Evolutionary conservation across 2,329 filamentous ascomycete species (phyloP).

Genomic region (Cercospora beticola): DNA sequence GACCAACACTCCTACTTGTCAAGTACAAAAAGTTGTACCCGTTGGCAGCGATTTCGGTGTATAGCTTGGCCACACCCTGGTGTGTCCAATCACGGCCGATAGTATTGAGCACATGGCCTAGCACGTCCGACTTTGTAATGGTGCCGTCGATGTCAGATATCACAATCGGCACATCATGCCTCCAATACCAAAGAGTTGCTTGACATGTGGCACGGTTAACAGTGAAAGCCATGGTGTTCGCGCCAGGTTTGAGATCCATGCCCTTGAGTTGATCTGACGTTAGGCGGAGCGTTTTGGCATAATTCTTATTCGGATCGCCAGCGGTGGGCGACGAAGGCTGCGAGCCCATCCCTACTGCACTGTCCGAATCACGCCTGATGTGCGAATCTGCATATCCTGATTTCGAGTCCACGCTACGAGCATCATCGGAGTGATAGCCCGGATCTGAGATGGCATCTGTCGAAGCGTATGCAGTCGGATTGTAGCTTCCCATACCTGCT

Average conservation of each 20-base stretch:
- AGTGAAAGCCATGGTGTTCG: slow-evolving; percentile 92
- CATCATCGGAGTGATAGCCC: slow-evolving; percentile 89
- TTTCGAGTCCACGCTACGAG: slow-evolving; percentile 54
- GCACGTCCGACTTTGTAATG: slow-evolving; percentile 72
- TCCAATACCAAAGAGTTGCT: slow-evolving; percentile 93
- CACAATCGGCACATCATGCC: slow-evolving; percentile 84
- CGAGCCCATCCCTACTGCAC: slow-evolving; percentile 65
- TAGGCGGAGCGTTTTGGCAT: slow-evolving; percentile 91
- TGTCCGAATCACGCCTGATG: slow-evolving; percentile 66
- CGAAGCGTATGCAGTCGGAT: slow-evolving; percentile 54
- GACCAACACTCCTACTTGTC: slow-evolving; percentile 88
- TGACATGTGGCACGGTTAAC: slow-evolving; percentile 92
- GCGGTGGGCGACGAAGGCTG: slow-evolving; percentile 55
- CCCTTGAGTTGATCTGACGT: slow-evolving; percentile 94
- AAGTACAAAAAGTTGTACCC: slow-evolving; percentile 99
- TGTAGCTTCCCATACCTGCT: slow-evolving; percentile 50
- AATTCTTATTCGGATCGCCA: slow-evolving; percentile 77
- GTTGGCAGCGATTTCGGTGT: slow-evolving; percentile 91
- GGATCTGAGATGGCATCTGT: slow-evolving; percentile 88
- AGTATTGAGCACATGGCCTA: slow-evolving; percentile 89
- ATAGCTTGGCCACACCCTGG: slow-evolving; percentile 91
- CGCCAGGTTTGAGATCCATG: slow-evolving; percentile 76
- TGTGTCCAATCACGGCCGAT: slow-evolving; percentile 98
- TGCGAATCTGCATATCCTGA: slow-evolving; percentile 48
- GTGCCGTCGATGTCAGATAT: slow-evolving; percentile 99